These are phyloP conservation scores for Pseudozyma tsukubaensis DNA, from an alignment of 1,284 basidiomycete species.

Conservation along the genomic window DNA sequence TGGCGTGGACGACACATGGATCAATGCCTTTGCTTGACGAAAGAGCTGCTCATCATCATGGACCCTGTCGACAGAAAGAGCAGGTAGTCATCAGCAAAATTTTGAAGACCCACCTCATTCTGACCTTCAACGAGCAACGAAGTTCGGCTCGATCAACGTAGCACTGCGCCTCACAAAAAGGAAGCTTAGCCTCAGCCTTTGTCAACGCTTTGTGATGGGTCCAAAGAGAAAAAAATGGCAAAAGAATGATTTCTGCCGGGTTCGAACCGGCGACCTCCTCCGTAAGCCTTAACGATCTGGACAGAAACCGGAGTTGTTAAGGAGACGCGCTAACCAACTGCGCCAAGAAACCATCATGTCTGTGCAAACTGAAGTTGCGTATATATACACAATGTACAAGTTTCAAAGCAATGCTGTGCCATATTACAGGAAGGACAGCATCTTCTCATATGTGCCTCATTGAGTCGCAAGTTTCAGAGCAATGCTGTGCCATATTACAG, in stretches of 20 bases:
- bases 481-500: too few species aligned
- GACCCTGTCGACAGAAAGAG: too few species aligned
- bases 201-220: too few species aligned
- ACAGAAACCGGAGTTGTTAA: conserved; percentile 47
- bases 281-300: conserved; percentile 52
- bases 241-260: conserved; percentile 54
- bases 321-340: conserved; percentile 60
- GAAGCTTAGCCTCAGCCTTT: too few species aligned
- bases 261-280: conserved; percentile 60
- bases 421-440: too few species aligned
- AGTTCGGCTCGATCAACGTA: too few species aligned
- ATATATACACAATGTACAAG: not conserved
- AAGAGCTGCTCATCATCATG: not conserved
- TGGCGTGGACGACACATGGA: not conserved
- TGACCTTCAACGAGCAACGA: too few species aligned
- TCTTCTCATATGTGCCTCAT: too few species aligned
- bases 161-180: too few species aligned
- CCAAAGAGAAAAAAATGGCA: conserved; percentile 5
- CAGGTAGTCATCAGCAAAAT: not conserved
- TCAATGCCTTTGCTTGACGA: not conserved
- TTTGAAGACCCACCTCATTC: too few species aligned
- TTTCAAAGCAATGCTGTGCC: too few species aligned
- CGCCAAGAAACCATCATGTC: conserved; percentile 46
- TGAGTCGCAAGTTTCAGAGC: not conserved
- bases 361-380: not conserved